These are phyloP conservation scores for Rosa chinensis DNA, from an alignment of 306 rosid species.

Conservation along the genomic window DNA sequence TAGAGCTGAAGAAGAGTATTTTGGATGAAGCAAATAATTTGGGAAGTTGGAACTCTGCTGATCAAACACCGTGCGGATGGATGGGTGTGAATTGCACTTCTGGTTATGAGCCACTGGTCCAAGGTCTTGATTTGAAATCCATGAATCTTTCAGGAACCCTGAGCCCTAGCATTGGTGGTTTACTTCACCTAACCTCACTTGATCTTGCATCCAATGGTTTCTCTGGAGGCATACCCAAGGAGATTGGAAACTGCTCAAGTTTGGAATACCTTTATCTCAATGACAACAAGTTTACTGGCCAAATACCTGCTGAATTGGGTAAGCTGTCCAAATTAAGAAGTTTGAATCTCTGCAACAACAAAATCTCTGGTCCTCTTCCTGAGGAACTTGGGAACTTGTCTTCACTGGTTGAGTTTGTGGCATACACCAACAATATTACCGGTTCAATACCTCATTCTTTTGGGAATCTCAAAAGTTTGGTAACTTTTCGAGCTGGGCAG, in stretches of 20 bases:
- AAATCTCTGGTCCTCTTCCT: slow-evolving; percentile 59
- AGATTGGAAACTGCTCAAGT: slow-evolving; percentile 65
- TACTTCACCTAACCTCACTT: slow-evolving; percentile 58
- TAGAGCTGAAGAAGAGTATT: slow-evolving; percentile 61
- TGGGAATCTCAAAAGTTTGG: slow-evolving; percentile 74
- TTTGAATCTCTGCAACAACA: slow-evolving; percentile 81
- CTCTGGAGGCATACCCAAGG: slow-evolving; percentile 62
- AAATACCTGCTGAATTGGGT: slow-evolving; percentile 68
- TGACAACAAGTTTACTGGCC: slow-evolving; percentile 64
- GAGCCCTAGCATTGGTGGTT: slow-evolving; percentile 53
- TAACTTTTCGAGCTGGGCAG: slow-evolving; percentile 73
- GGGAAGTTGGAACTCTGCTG: slow-evolving; percentile 61
- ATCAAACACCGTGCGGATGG: slow-evolving; percentile 85
- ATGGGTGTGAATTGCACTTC: slow-evolving; percentile 62
- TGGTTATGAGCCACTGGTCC: slow-evolving; percentile 46
- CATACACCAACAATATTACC: slow-evolving; percentile 65
- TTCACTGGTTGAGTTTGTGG: slow-evolving; percentile 69
- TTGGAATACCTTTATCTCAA: slow-evolving; percentile 60
- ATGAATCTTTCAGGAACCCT: slow-evolving; percentile 70
- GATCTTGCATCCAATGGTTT: slow-evolving; percentile 56
- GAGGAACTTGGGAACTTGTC: slow-evolving; percentile 75
- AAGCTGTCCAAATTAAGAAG: slow-evolving; percentile 50
- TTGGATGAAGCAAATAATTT: slow-evolving; percentile 40
- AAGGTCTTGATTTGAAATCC: slow-evolving; percentile 55
- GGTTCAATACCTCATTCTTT: slow-evolving; percentile 77